A percentile compares a stretch with the other conserved stretches of the same genome.
Conservation (phyloP, 768 basidiomycete species). For the Amanita subjunquillea region DNA sequence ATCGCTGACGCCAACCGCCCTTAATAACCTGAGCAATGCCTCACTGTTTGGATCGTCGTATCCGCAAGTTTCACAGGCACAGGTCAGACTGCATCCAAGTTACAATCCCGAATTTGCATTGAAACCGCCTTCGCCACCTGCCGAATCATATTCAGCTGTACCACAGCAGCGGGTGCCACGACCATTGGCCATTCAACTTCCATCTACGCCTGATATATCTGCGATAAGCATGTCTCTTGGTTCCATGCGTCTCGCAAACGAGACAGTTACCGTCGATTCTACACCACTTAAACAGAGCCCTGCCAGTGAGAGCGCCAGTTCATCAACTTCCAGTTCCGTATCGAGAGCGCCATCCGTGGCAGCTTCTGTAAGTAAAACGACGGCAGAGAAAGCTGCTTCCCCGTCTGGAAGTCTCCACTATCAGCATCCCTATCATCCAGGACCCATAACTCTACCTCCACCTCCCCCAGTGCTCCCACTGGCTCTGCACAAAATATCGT, state of each 20-base stretch:
- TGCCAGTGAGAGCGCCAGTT: neutral
- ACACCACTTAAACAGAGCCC: neutral
- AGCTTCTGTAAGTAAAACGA: conserved; percentile 2
- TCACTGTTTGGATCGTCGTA: conserved; percentile 20
- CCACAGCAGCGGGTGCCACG: neutral
- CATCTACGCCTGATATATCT: conserved; percentile 5
- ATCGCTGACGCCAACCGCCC: conserved; percentile 6
- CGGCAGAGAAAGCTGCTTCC: conserved; percentile 2
- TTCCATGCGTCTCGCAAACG: neutral
- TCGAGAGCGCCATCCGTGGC: conserved; percentile 4
- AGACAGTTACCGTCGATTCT: neutral
- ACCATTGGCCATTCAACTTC: neutral
- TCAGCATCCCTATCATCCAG: conserved; percentile 44
- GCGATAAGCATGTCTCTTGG: conserved; percentile 4
- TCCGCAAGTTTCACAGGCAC: conserved; percentile 12
- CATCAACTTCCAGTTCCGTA: conserved; percentile 1
- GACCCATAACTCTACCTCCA: conserved; percentile 60
- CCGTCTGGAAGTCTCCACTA: conserved; percentile 4
- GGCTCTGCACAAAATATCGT: conserved; percentile 2
- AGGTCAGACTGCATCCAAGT: conserved; percentile 5
- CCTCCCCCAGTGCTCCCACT: conserved; percentile 33
- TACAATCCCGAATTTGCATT: conserved; percentile 9
- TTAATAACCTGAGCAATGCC: neutral
- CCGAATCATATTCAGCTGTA: neutral
- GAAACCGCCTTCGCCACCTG: conserved; percentile 21